Conservation (phyloP, 2,329 filamentous ascomycete genomes). For the Ophiostoma montium region DNA sequence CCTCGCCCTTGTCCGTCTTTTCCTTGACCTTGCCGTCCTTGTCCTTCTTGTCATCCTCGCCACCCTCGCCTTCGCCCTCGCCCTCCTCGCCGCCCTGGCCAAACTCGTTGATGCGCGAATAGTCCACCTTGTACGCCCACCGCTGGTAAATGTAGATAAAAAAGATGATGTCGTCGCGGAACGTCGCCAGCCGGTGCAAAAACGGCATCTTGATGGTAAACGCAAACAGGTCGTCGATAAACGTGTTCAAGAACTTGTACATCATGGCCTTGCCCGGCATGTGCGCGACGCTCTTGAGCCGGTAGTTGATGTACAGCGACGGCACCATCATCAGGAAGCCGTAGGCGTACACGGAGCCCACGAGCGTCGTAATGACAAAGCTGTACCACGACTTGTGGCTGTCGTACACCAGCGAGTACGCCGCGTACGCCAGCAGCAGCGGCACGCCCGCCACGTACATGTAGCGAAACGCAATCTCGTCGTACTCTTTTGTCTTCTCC, state of each 20-base stretch:
- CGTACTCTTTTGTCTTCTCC: slow-evolving; percentile 96
- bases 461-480: slow-evolving; percentile 94
- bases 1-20: slow-evolving; percentile 20
- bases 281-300: slow-evolving; percentile 86
- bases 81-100: slow-evolving; percentile 95
- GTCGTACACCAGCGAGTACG: slow-evolving; percentile 85
- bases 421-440: slow-evolving; percentile 74
- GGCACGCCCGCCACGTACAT: slow-evolving; percentile 88
- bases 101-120: slow-evolving; percentile 89
- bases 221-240: slow-evolving; percentile 96
- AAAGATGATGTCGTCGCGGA: slow-evolving; percentile 94
- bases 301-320: slow-evolving; percentile 96
- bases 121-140: slow-evolving; percentile 85
- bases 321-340: slow-evolving; percentile 99
- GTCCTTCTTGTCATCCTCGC: slow-evolving; percentile 16
- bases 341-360: slow-evolving; percentile 93
- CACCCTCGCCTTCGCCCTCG: slow-evolving; percentile 20
- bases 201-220: slow-evolving; percentile 99
- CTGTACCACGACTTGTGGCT: slow-evolving; percentile 97
- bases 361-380: slow-evolving; percentile 86
- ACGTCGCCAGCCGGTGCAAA: slow-evolving; percentile 78
- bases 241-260: slow-evolving; percentile 97
- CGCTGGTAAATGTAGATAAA: slow-evolving; percentile 94
- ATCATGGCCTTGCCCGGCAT: slow-evolving; percentile 95
- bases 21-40: slow-evolving; percentile 13